A percentile compares a stretch with the other conserved stretches of the same genome.
Evolutionary conservation across 179 eudicot genomes (phyloP).

Genomic region (Amaranthus tricolor): DNA sequence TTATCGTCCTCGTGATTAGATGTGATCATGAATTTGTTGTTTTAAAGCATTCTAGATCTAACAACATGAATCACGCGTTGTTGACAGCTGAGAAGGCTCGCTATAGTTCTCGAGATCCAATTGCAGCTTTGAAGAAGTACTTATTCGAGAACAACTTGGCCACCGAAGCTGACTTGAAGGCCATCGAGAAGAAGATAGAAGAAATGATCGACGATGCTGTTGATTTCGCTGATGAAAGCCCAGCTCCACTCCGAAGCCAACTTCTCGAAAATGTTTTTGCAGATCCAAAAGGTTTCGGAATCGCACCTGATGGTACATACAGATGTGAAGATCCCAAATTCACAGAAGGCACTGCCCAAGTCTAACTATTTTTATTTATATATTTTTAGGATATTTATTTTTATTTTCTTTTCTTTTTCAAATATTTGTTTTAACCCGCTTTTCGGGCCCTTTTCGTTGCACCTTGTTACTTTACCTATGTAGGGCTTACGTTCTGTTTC

Average conservation of each 20-base stretch:
- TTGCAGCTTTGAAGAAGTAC: constrained; percentile 69
- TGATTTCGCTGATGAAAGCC: constrained; percentile 82
- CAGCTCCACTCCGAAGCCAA: constrained; percentile 68
- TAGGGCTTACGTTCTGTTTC: constrained; percentile 16
- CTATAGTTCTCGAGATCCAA: constrained; percentile 84
- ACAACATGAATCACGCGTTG: constrained; percentile 7
- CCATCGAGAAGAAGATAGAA: constrained; percentile 86
- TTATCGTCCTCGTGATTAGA: neutral
- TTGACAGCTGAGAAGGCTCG: constrained; percentile 80
- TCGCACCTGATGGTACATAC: constrained; percentile 89
- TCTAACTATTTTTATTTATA: constrained; percentile 25
- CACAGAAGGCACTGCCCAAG: constrained; percentile 94
- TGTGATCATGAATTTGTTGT: neutral
- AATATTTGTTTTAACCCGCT: neutral
- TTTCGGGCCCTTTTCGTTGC: neutral
- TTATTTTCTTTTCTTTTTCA: neutral
- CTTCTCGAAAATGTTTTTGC: constrained; percentile 95
- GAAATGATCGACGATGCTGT: constrained; percentile 79
- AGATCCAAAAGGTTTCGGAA: constrained; percentile 91
- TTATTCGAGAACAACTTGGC: constrained; percentile 69
- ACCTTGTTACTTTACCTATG: neutral
- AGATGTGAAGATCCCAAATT: constrained; percentile 95
- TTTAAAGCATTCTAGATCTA: neutral
- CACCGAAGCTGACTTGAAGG: constrained; percentile 68
- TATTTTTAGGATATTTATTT: neutral